Base-by-base conservation (phyloP, 805 yeast species). In the Suhomyces canberraensis region DNA sequence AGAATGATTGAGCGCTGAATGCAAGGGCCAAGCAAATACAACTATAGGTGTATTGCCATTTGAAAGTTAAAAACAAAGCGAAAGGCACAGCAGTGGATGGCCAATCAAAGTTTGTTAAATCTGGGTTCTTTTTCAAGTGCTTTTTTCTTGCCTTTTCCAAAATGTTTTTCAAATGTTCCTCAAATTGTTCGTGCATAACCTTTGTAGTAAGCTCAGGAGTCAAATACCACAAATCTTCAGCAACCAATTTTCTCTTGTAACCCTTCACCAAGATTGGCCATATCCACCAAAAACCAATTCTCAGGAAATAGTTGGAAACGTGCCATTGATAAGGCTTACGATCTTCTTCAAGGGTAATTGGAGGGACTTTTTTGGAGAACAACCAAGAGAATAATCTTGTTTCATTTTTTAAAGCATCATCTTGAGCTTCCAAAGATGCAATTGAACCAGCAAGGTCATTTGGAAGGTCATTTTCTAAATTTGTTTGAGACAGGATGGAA, bases 1-100 rank as follows among this genome's bases (percentile, higher is more conserved):
- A 77, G 20, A 79, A 61, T 1, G 84, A 78, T 37, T 66, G 64
- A 17, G 71, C 64, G 13, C 66, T 50, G 52, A 78, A 82, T 1
- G 77, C 66, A 3, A 66, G 31, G 0, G 66, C 58, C 45, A 78
- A 72, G 46, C 59, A 68, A 2, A 66, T 3, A 27, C 73, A 43
- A 11, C 75, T 61, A 33, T 61, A 33, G 3, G 61, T 29, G 48
- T 76, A 76, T 30, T 71, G 69, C 47, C 58, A 55, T 46, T 58
- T 62, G 51, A 76, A 79, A 7, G 84, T 76, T 36, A 59, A 56
- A 41, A 67, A 76, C 3, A 79, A 48, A 8, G 81, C 71, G 16
- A 46, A 35, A 0, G 78, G 62, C 3, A 79, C 45, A 52, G 61
- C 51, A 30, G 45, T 48, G 17, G 41, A 39, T 11, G 71, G 62